phyloP scores from a whole-genome alignment of 345 rosid species.

The Populus pruinosa region DNA sequence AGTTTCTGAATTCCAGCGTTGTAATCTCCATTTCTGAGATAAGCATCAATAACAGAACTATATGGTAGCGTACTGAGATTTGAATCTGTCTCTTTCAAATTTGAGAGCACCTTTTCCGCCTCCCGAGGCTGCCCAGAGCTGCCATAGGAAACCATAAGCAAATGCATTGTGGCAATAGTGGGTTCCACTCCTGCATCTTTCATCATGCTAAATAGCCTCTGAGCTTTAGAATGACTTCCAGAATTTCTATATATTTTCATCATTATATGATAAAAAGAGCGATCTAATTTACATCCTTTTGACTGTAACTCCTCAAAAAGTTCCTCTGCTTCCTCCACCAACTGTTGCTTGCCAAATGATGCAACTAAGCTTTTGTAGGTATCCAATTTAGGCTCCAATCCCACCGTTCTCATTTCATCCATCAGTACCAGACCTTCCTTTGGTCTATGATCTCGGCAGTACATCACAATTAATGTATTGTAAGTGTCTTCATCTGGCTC shows the following conservation, averaged over 20 bases:
- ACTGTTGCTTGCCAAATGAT: conserved; percentile 76
- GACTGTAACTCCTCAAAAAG: conserved; percentile 63
- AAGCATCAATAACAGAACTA: conserved; percentile 86
- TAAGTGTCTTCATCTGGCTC: conserved; percentile 83
- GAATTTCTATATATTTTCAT: conserved; percentile 80
- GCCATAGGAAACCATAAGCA: conserved; percentile 90
- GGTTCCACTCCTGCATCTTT: conserved; percentile 79
- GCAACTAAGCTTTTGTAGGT: conserved; percentile 90
- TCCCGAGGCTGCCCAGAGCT: conserved; percentile 81
- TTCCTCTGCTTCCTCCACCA: conserved; percentile 70
- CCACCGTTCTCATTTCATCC: conserved; percentile 67
- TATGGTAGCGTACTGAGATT: conserved; percentile 70
- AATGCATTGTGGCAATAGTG: conserved; percentile 82
- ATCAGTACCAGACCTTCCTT: conserved; percentile 76
- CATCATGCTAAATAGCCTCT: conserved; percentile 63
- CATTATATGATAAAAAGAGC: conserved; percentile 85
- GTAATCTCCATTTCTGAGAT: conserved; percentile 70
- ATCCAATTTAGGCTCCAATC: conserved; percentile 76
- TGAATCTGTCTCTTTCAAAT: conserved; percentile 62
- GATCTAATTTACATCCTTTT: conserved; percentile 72
- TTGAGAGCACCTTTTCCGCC: conserved; percentile 74
- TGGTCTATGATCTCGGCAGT: conserved; percentile 80
- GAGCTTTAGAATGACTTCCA: conserved; percentile 72
- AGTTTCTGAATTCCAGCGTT: conserved; percentile 67
- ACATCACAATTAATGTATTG: conserved; percentile 79